phyloP scores from a whole-genome alignment of 306 rosid species.

The Acmispon strigosus region DNA sequence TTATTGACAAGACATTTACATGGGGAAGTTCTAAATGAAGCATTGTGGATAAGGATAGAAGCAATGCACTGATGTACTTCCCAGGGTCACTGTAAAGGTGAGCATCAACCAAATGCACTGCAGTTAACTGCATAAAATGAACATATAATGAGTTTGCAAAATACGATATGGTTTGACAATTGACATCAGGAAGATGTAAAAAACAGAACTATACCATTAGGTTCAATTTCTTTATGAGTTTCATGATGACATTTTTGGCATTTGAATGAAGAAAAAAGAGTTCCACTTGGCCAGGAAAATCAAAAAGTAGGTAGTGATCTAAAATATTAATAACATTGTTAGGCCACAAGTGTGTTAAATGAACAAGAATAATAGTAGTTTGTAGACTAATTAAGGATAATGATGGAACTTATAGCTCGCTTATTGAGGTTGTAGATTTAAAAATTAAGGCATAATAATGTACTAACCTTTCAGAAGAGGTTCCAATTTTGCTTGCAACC shows the following conservation, averaged over 20 bases:
- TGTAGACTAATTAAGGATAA: constrained; percentile 4
- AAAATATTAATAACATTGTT: constrained; percentile 32
- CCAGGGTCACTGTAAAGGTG: constrained; percentile 98
- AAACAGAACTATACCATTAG: constrained; percentile 55
- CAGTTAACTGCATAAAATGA: constrained; percentile 73
- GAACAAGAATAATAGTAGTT: constrained; percentile 8
- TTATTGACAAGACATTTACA: constrained; percentile 81
- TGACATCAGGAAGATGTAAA: constrained; percentile 14
- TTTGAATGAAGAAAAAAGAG: constrained; percentile 81
- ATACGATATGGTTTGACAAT: constrained; percentile 15
- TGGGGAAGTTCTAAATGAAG: constrained; percentile 91
- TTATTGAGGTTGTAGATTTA: background rate
- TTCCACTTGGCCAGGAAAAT: constrained; percentile 97
- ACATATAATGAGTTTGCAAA: constrained; percentile 24
- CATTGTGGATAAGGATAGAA: constrained; percentile 87
- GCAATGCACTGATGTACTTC: constrained; percentile 82
- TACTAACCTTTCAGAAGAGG: constrained; percentile 83
- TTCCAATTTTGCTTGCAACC: constrained; percentile 74
- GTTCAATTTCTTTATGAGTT: constrained; percentile 64
- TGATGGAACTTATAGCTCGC: background rate
- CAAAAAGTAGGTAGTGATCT: constrained; percentile 97
- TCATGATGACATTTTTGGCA: constrained; percentile 73
- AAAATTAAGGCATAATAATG: constrained; percentile 9
- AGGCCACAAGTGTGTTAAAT: background rate
- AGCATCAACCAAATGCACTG: constrained; percentile 88